Conservation (phyloP, 768 basidiomycete species). For the Lactarius evosmus region DNA sequence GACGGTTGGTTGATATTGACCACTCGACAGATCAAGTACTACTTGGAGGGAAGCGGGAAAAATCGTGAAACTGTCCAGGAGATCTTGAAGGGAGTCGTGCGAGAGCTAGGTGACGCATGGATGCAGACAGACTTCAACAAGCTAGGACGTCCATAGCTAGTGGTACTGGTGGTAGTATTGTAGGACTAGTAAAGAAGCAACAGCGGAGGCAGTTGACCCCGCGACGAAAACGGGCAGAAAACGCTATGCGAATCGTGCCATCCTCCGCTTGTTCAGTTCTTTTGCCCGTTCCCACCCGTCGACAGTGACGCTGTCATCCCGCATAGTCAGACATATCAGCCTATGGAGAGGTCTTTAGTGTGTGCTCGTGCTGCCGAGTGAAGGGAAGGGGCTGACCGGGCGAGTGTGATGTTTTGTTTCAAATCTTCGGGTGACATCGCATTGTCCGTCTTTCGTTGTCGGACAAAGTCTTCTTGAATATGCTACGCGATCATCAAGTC, state of each 20-base stretch:
- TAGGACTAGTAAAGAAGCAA: background rate
- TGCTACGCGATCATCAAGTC: slow-evolving; percentile 41
- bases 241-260: slow-evolving; percentile 29
- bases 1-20: background rate
- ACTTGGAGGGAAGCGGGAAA: slow-evolving; percentile 74
- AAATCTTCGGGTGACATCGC: slow-evolving; percentile 56
- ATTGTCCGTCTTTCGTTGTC: slow-evolving; percentile 39
- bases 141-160: slow-evolving; percentile 36
- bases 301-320: slow-evolving; percentile 52
- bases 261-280: slow-evolving; percentile 50
- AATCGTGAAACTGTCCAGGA: slow-evolving; percentile 45
- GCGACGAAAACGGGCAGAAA: background rate
- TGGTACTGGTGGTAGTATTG: background rate
- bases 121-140: slow-evolving; percentile 57
- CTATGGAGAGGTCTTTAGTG: slow-evolving; percentile 38
- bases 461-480: slow-evolving; percentile 74
- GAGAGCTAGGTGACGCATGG: slow-evolving; percentile 64
- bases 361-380: background rate
- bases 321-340: slow-evolving; percentile 58
- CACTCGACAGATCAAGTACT: slow-evolving; percentile 70
- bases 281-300: slow-evolving; percentile 65
- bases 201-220: background rate
- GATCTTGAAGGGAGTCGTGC: slow-evolving; percentile 54
- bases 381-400: slow-evolving; percentile 48
- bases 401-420: slow-evolving; percentile 62